A percentile compares a stretch with the other conserved stretches of the same genome.
phyloP scores from a whole-genome alignment of 495 filamentous ascomycete species.

The Aspergillus panamensis region DNA sequence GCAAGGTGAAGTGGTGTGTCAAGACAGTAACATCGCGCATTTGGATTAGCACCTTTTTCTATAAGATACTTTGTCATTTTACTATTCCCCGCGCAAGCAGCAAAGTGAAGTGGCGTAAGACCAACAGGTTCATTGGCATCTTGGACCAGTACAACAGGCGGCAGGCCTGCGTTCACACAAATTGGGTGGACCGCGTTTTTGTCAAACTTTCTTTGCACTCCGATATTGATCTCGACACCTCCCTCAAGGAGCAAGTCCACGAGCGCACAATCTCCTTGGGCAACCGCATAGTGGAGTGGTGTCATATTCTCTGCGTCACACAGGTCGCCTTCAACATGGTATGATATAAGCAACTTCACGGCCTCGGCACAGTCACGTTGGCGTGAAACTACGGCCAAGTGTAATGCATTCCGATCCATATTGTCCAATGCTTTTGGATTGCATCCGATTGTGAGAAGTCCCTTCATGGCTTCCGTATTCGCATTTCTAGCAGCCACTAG shows the following conservation, averaged over 20 bases:
- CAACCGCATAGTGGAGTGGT: constrained; percentile 25
- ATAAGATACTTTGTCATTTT: constrained; percentile 3
- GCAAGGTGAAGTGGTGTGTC: constrained; percentile 7
- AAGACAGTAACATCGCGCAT: neutral
- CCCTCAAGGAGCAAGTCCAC: neutral
- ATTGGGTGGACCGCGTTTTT: neutral
- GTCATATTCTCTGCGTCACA: constrained; percentile 20
- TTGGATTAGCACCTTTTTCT: neutral
- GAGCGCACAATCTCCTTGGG: constrained; percentile 17
- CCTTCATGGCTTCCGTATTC: neutral
- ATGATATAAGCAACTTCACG: neutral
- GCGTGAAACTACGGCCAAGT: constrained; percentile 17
- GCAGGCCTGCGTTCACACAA: too few species aligned
- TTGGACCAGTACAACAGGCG: too few species aligned
- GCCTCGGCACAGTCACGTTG: neutral
- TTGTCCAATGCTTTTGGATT: neutral
- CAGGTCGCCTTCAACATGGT: constrained; percentile 11
- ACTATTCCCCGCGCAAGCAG: neutral
- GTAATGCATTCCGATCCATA: constrained; percentile 6
- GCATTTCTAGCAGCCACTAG: neutral
- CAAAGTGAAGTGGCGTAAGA: constrained; percentile 6
- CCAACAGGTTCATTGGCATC: neutral
- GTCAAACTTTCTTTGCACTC: neutral
- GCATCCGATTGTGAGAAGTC: neutral
- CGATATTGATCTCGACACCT: neutral